Conservation (phyloP, 2,329 filamentous ascomycete genomes). For the Coniochaeta pulveracea region DNA sequence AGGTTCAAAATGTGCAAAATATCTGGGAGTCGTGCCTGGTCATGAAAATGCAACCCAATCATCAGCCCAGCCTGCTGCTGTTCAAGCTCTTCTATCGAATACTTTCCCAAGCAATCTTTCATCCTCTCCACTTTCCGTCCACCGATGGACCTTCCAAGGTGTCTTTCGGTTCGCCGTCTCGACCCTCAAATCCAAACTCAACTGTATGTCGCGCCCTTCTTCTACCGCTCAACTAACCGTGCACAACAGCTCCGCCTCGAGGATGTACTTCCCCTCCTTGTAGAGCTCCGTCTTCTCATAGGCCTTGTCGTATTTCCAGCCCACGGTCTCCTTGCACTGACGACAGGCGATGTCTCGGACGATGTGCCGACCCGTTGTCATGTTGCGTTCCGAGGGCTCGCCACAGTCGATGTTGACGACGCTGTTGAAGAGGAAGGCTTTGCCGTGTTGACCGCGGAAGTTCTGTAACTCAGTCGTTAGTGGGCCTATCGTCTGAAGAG, state of each 20-base stretch:
- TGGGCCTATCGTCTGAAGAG: slow-evolving; percentile 1
- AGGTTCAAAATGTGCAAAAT: no score
- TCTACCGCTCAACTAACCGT: slow-evolving; percentile 45
- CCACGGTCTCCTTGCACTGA: slow-evolving; percentile 85
- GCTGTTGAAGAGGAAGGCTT: slow-evolving; percentile 89
- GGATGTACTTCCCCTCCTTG: slow-evolving; percentile 96
- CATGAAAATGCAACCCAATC: no score
- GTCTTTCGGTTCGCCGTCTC: no score
- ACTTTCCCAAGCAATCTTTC: no score
- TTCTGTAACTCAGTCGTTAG: slow-evolving; percentile 46
- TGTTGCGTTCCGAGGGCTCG: slow-evolving; percentile 86
- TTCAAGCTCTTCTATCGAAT: no score
- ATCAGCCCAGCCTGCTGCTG: no score
- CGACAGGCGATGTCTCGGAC: slow-evolving; percentile 88
- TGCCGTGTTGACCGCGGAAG: slow-evolving; percentile 96
- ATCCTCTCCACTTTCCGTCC: no score
- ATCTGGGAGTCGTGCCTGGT: no score
- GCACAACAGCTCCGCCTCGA: slow-evolving; percentile 84
- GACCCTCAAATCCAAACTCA: no score
- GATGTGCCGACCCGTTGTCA: slow-evolving; percentile 93
- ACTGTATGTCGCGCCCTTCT: no score
- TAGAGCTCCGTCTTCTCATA: slow-evolving; percentile 91
- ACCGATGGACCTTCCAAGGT: no score
- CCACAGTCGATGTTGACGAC: slow-evolving; percentile 85
- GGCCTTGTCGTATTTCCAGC: slow-evolving; percentile 98